Evolutionary conservation across 148 eudicot genomes (phyloP).

Genomic region (Cornus suecica): DNA sequence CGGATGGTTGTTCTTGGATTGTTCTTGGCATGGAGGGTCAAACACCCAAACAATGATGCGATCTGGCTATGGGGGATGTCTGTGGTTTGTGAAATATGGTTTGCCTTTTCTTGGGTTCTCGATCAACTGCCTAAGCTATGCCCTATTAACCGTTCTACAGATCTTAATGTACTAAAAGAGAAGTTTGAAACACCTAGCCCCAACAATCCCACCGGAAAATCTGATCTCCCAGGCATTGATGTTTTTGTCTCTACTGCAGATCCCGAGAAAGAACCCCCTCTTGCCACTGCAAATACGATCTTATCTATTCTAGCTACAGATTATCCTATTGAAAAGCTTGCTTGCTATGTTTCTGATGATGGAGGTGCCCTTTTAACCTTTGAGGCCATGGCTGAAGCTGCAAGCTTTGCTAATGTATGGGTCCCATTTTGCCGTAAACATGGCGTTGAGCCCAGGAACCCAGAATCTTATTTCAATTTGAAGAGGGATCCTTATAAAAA

Average conservation of each 20-base stretch:
- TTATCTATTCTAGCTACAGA: conserved; percentile 82
- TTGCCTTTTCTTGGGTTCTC: conserved; percentile 93
- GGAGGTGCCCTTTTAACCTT: conserved; percentile 95
- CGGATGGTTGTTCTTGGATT: conserved; percentile 69
- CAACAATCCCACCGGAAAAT: conserved; percentile 82
- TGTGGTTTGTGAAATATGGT: conserved; percentile 92
- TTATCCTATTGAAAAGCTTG: conserved; percentile 89
- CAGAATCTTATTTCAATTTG: conserved; percentile 70
- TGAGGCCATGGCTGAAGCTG: conserved; percentile 99
- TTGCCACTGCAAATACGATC: conserved; percentile 88
- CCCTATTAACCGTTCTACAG: conserved; percentile 92
- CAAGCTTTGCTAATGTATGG: conserved; percentile 86
- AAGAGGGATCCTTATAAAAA: conserved; percentile 89
- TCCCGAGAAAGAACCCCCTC: conserved; percentile 97
- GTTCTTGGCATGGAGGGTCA: conserved; percentile 77
- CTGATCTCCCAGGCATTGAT: conserved; percentile 89
- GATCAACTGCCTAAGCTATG: conserved; percentile 86
- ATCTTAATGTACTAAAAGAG: conserved; percentile 76
- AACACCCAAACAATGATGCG: conserved; percentile 79
- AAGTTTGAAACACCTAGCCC: conserved; percentile 73
- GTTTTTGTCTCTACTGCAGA: conserved; percentile 94
- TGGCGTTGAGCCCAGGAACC: conserved; percentile 83
- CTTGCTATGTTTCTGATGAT: conserved; percentile 94
- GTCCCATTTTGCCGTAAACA: conserved; percentile 95
- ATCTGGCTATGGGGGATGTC: conserved; percentile 97